phyloP scores from a whole-genome alignment of 1,284 basidiomycete species.

The Phaffia rhodozyma region DNA sequence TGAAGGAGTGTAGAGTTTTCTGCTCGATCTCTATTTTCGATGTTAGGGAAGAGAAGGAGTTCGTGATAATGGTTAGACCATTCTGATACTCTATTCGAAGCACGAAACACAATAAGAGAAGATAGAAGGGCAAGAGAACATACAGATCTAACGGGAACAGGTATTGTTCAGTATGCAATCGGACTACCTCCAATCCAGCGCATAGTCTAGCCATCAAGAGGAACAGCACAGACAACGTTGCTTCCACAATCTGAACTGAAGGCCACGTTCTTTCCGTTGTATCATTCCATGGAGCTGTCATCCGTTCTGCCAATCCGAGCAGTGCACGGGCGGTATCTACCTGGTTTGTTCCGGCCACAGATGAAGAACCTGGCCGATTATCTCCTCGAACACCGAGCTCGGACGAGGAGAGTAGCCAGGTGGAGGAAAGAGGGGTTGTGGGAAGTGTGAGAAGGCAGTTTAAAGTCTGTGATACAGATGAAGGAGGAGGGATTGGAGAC shows the following conservation, averaged over 20 bases:
- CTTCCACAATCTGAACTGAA: conserved; percentile 45
- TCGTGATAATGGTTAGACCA: background rate
- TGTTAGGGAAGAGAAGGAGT: background rate
- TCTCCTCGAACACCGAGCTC: background rate
- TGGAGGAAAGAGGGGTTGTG: conserved; percentile 22
- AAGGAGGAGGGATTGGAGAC: conserved; percentile 25
- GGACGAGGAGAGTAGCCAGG: conserved; percentile 24
- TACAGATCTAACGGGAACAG: conserved; percentile 58
- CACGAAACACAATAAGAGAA: background rate
- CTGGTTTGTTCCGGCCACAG: conserved; percentile 13
- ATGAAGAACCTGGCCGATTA: conserved; percentile 10
- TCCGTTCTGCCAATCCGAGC: background rate
- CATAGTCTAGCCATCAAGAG: conserved; percentile 60
- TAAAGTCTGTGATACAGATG: conserved; percentile 28
- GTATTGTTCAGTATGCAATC: conserved; percentile 47
- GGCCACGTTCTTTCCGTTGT: conserved; percentile 22
- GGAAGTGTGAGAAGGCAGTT: conserved; percentile 30
- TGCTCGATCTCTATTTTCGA: conserved; percentile 49
- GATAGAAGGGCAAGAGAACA: conserved; percentile 21
- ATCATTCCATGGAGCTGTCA: conserved; percentile 22
- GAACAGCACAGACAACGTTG: conserved; percentile 59
- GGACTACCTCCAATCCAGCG: conserved; percentile 47
- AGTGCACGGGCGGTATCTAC: background rate
- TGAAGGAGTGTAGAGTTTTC: conserved; percentile 48
- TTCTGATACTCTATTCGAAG: background rate